Conservation (phyloP, 371 early-diverging fungal genomes). For the Lichtheimia corymbifera region DNA sequence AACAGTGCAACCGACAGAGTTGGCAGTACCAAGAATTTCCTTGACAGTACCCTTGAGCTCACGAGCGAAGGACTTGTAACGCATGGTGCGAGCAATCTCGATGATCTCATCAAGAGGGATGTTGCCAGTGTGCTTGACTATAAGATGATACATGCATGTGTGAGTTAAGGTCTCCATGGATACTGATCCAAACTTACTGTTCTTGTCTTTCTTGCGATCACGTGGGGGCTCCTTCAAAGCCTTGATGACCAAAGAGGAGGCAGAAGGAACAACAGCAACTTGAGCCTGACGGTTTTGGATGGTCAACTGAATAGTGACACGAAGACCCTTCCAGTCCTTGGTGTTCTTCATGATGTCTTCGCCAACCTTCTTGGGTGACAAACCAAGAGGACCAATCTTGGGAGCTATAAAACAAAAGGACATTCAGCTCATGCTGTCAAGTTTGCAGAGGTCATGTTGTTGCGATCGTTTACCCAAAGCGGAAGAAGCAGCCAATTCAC, state of each 20-base stretch:
- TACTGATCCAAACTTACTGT: constrained; percentile 58
- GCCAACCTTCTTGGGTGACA: constrained; percentile 99
- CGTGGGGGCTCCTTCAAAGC: constrained; percentile 99
- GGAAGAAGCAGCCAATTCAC: constrained; percentile 98
- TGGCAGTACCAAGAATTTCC: constrained; percentile 97
- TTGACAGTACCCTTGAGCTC: constrained; percentile 93
- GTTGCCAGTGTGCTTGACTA: constrained; percentile 93
- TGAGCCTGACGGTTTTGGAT: constrained; percentile 99
- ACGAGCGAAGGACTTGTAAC: constrained; percentile 88
- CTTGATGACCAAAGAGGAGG: constrained; percentile 97
- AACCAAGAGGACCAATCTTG: constrained; percentile 99
- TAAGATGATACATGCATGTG: background rate
- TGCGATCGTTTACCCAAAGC: constrained; percentile 92
- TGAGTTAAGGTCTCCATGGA: background rate
- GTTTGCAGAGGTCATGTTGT: background rate
- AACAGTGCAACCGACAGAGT: constrained; percentile 93
- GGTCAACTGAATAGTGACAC: constrained; percentile 97
- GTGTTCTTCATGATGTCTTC: constrained; percentile 99
- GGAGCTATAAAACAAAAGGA: constrained; percentile 50
- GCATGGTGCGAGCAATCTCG: constrained; percentile 97
- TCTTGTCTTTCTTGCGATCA: constrained; percentile 99
- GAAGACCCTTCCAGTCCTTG: constrained; percentile 98
- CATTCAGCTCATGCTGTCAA: background rate
- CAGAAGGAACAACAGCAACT: constrained; percentile 96
- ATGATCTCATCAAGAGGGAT: constrained; percentile 89